Percentiles rank a stretch among this genome's conserved stretches.
Conservation (phyloP, 805 yeast genomes). For the Starmera amethionina region DNA sequence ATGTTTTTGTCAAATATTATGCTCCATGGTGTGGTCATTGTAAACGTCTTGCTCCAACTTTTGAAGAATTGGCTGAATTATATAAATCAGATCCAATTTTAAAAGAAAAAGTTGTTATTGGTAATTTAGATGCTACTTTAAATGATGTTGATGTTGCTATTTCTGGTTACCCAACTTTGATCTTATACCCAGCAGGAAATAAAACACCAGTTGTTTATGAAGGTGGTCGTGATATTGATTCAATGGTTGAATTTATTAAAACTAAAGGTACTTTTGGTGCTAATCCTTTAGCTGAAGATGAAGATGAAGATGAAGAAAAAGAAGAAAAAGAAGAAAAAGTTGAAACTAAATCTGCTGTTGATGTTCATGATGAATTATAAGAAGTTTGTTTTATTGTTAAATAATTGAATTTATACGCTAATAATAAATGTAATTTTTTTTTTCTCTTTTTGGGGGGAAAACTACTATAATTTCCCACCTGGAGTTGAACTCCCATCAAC, state of each 20-base stretch:
- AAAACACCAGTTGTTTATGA: slow-evolving; percentile 56
- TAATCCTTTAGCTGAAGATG: slow-evolving; percentile 34
- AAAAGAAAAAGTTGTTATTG: slow-evolving; percentile 54
- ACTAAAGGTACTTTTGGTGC: slow-evolving; percentile 54
- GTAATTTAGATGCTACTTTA: slow-evolving; percentile 80
- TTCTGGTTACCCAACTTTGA: slow-evolving; percentile 86
- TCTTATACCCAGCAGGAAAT: slow-evolving; percentile 83
- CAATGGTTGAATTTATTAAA: slow-evolving; percentile 60
- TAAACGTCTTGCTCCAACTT: slow-evolving; percentile 80
- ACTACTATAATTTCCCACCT: slow-evolving; percentile 33
- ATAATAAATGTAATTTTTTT: too few species aligned
- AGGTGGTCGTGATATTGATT: slow-evolving; percentile 67
- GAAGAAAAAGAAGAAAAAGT: slow-evolving; percentile 7
- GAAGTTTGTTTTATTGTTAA: too few species aligned
- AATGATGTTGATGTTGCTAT: slow-evolving; percentile 83
- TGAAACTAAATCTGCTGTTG: slow-evolving; percentile 3
- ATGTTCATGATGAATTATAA: slow-evolving; percentile 8
- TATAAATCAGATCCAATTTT: slow-evolving; percentile 42
- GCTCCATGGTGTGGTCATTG: slow-evolving; percentile 99
- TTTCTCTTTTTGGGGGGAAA: too few species aligned
- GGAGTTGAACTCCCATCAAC: slow-evolving; percentile 23
- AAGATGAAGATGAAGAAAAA: slow-evolving; percentile 9
- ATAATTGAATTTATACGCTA: too few species aligned
- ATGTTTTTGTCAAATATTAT: slow-evolving; percentile 80
- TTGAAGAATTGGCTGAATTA: slow-evolving; percentile 75